Conservation (phyloP, 352 stramenopile species). For the Pythium vanterpoolii region DNA sequence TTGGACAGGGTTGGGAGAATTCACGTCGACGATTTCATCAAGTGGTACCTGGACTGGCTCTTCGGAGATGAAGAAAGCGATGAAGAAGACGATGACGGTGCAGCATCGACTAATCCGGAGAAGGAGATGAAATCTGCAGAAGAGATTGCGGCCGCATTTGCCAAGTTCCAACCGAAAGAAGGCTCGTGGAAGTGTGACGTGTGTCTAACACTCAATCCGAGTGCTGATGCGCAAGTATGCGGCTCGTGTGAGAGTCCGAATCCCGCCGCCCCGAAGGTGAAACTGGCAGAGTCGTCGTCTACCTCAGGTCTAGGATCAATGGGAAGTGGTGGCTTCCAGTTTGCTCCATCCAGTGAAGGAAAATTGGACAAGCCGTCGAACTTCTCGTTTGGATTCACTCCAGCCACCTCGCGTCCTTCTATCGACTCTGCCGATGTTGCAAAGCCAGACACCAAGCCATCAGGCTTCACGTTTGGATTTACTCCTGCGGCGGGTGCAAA, state of each 20-base stretch:
- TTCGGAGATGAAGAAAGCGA: slow-evolving; percentile 52
- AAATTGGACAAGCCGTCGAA: not conserved
- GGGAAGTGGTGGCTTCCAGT: slow-evolving; percentile 36
- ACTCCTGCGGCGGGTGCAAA: not conserved
- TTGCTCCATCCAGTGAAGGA: slow-evolving; percentile 18
- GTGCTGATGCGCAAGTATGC: slow-evolving; percentile 35
- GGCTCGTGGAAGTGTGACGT: slow-evolving; percentile 56
- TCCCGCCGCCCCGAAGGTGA: slow-evolving; percentile 34
- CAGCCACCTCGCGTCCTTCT: not conserved
- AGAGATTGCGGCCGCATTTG: slow-evolving; percentile 46
- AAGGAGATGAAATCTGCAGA: slow-evolving; percentile 48
- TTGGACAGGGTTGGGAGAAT: slow-evolving; percentile 50
- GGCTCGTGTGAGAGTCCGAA: slow-evolving; percentile 47
- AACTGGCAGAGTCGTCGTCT: slow-evolving; percentile 4
- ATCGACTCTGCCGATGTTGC: not conserved
- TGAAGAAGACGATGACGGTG: slow-evolving; percentile 31
- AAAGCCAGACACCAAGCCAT: not conserved
- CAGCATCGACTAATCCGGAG: slow-evolving; percentile 3
- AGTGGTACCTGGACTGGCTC: slow-evolving; percentile 66
- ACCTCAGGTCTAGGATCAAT: slow-evolving; percentile 33
- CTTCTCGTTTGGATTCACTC: slow-evolving; percentile 19
- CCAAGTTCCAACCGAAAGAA: slow-evolving; percentile 45
- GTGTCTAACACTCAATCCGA: slow-evolving; percentile 48
- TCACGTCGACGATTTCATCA: slow-evolving; percentile 48
- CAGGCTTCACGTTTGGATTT: slow-evolving; percentile 16